phyloP scores from a whole-genome alignment of 1,284 basidiomycete genomes.

The Fistulina hepatica region DNA sequence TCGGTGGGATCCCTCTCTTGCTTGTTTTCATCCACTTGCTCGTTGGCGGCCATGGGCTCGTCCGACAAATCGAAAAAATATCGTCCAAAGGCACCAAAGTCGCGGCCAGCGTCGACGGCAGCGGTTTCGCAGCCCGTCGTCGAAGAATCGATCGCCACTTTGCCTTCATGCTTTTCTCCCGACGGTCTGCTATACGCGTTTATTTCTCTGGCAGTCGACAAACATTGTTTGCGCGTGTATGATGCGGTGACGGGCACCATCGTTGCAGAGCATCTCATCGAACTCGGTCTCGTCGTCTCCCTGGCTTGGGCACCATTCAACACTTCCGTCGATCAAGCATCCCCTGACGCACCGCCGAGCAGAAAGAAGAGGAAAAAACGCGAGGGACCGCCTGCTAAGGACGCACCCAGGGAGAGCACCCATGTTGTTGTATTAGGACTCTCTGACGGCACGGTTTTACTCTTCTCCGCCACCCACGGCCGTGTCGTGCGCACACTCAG shows the following conservation, averaged over 20 bases:
- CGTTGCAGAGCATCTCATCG: constrained; percentile 47
- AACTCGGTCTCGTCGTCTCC: constrained; percentile 43
- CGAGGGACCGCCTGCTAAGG: constrained; percentile 23
- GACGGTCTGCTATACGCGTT: constrained; percentile 51
- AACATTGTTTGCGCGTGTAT: constrained; percentile 61
- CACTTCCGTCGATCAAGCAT: constrained; percentile 17
- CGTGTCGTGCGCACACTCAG: constrained; percentile 43
- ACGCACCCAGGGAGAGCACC: too few relatives aligned
- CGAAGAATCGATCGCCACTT: constrained; percentile 33
- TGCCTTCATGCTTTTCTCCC: constrained; percentile 53
- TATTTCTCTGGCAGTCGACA: constrained; percentile 60
- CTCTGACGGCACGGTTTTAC: constrained; percentile 40
- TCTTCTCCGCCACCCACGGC: constrained; percentile 51
- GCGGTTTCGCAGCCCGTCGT: constrained; percentile 47
- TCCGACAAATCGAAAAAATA: constrained; percentile 39
- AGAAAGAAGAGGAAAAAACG: constrained; percentile 41
- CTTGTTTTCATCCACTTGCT: too few relatives aligned
- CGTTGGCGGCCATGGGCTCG: constrained; percentile 25
- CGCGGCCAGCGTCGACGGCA: constrained; percentile 44
- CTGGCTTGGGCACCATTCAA: constrained; percentile 42
- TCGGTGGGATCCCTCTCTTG: too few relatives aligned
- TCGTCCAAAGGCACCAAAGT: constrained; percentile 40
- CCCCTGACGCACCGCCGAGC: constrained; percentile 23
- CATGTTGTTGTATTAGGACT: constrained; percentile 45
- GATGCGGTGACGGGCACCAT: constrained; percentile 44